Conservation (phyloP, 148 eudicot species). For the Vaccinium darrowii region DNA sequence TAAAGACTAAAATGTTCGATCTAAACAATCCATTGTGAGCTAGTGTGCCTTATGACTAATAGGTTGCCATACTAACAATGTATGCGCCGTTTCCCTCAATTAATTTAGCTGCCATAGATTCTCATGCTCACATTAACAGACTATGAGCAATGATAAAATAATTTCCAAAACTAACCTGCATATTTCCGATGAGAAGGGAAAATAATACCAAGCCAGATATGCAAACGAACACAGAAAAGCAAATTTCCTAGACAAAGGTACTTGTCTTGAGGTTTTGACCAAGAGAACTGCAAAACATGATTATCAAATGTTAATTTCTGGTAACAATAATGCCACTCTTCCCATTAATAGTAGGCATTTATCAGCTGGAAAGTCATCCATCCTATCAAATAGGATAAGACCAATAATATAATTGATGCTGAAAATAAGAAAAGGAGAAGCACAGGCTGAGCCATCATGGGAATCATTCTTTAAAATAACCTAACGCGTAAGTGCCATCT, state of each 20-base stretch:
- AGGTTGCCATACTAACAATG: no score
- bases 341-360: no score
- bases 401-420: background rate
- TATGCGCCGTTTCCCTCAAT: no score
- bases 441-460: background rate
- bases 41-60: no score
- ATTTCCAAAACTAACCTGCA: no score
- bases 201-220: no score
- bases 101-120: no score
- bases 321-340: no score
- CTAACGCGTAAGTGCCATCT: background rate
- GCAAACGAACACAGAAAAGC: no score
- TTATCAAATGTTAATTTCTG: background rate
- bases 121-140: no score
- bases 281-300: constrained; percentile 57
- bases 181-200: no score
- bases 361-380: background rate
- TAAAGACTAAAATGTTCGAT: background rate
- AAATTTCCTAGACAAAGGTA: constrained; percentile 13
- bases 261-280: constrained; percentile 89
- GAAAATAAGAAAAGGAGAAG: background rate
- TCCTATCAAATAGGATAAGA: background rate
- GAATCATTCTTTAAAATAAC: constrained; percentile 1
- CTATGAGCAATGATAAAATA: no score
- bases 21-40: background rate